A percentile compares a stretch with the other conserved stretches of the same genome.
These are phyloP conservation scores for Lentinus tigrinus DNA, from an alignment of 768 basidiomycete species.

Conservation along the genomic window DNA sequence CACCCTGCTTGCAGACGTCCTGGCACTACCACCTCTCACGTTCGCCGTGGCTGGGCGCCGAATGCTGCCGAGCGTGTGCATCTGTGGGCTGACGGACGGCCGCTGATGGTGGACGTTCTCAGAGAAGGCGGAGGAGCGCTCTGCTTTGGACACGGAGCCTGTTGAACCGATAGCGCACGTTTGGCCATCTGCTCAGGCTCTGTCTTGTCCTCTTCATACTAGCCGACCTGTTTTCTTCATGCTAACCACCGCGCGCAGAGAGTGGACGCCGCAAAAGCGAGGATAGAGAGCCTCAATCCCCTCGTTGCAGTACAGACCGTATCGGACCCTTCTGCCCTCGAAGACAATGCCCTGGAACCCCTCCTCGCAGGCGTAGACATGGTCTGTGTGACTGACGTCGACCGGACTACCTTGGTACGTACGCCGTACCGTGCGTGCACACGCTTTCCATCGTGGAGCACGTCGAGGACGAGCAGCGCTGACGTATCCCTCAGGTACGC, in stretches of 20 bases:
- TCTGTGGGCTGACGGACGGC: neutral
- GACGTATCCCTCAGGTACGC: slow-evolving; percentile 48
- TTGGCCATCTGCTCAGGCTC: neutral
- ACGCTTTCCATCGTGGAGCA: too few species aligned
- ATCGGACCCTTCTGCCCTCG: slow-evolving; percentile 46
- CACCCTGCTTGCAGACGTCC: neutral
- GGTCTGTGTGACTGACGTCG: slow-evolving; percentile 84
- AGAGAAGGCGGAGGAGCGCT: neutral
- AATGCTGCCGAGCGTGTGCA: slow-evolving; percentile 14
- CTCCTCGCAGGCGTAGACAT: slow-evolving; percentile 72
- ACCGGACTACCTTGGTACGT: slow-evolving; percentile 69
- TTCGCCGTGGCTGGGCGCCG: neutral
- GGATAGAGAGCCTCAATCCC: slow-evolving; percentile 90
- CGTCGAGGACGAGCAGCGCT: neutral
- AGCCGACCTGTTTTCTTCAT: neutral
- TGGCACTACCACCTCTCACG: slow-evolving; percentile 8
- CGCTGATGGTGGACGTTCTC: neutral
- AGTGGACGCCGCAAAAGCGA: slow-evolving; percentile 78
- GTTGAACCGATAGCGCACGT: neutral
- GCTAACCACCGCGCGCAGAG: slow-evolving; percentile 49
- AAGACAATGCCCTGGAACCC: slow-evolving; percentile 52
- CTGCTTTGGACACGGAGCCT: neutral
- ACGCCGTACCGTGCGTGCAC: neutral
- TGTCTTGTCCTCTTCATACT: neutral
- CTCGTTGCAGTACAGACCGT: slow-evolving; percentile 80